Base-by-base conservation (phyloP, 2,329 filamentous ascomycete species). In the Gnomoniopsis sp. region DNA sequence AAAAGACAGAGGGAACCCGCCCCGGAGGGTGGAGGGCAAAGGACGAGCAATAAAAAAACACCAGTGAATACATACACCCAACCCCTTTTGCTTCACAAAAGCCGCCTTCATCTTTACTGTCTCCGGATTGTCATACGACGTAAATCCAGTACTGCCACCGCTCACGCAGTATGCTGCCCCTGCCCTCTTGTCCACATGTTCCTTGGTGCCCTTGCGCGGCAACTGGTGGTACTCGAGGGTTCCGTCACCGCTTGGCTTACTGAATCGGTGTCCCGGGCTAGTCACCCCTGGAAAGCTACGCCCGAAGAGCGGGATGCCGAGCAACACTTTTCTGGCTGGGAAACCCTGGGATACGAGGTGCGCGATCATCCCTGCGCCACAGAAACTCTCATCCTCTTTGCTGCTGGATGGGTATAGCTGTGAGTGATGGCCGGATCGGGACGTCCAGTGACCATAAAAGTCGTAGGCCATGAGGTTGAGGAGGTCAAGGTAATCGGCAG, bases 391-490 rank as follows among this genome's bases (percentile, higher is more conserved):
- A 63, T 81, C 83, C 34, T 60, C 50, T 23, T 51, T 57, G 63
- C 83, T 80, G 55, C 72, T 76, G 58, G 85, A 80, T 1, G 85
- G 77, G 68, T 87, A 90, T 1, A 95, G 82, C 69, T 92, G 89
- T 4, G 89, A 84, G 56, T 93, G 90, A 70, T 93, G 88, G 7
- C 89, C 90, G 49, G 84, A 84, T 58, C 81, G 81, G 33, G 77
- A 70, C 1, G 82, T 83, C 89, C 89, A 93, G 3, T 84, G 78
- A 1, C 90, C 89, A 26, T 83, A 86, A 68, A 93, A 90, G 71
- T 95, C 90, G 72, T 92, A 95, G 1, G 89, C 84, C 83, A 89
- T 91, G 38, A 95, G 75, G 70, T 93, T 93, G 70, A 95, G 75
- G 62, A 87, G 81, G 71, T 93, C 89, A 38, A 95, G 78, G 65